Evolutionary conservation across 225 moss, liverwort and hornwort genomes (phyloP).

Genomic region (Neckera pumila): DNA sequence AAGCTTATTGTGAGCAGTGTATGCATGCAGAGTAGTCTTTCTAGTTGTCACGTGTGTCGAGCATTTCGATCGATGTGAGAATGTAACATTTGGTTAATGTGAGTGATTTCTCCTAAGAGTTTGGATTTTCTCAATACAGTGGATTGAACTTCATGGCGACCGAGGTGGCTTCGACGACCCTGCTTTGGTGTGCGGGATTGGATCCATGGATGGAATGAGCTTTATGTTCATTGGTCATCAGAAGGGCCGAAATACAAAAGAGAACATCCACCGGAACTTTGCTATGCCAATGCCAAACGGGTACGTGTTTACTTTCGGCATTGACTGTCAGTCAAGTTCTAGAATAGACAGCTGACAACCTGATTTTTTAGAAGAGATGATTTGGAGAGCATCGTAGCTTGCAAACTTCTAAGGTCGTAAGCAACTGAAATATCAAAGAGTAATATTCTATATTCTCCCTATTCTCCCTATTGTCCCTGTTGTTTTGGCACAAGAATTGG

Average conservation of each 20-base stretch:
- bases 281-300: conserved; percentile 99
- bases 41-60: not conserved
- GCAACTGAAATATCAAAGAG: not conserved
- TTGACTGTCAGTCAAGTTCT: not conserved
- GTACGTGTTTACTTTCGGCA: conserved; percentile 9
- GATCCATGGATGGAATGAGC: conserved; percentile 93
- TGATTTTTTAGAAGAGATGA: not conserved
- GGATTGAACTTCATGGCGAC: conserved; percentile 98
- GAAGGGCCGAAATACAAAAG: conserved; percentile 97
- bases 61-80: not conserved
- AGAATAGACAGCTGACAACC: not conserved
- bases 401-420: not conserved
- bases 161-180: conserved; percentile 98
- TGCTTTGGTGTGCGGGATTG: conserved; percentile 88
- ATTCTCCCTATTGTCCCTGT: not conserved
- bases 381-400: not conserved
- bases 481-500: not conserved
- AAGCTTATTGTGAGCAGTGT: not conserved
- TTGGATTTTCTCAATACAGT: conserved; percentile 23
- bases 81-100: not conserved
- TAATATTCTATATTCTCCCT: not conserved
- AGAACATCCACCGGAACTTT: conserved; percentile 94
- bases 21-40: not conserved
- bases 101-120: not conserved
- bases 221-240: conserved; percentile 99